These are phyloP conservation scores for Perkinsela sp. DNA, from an alignment of 208 protist genomes.

Conservation along the genomic window DNA sequence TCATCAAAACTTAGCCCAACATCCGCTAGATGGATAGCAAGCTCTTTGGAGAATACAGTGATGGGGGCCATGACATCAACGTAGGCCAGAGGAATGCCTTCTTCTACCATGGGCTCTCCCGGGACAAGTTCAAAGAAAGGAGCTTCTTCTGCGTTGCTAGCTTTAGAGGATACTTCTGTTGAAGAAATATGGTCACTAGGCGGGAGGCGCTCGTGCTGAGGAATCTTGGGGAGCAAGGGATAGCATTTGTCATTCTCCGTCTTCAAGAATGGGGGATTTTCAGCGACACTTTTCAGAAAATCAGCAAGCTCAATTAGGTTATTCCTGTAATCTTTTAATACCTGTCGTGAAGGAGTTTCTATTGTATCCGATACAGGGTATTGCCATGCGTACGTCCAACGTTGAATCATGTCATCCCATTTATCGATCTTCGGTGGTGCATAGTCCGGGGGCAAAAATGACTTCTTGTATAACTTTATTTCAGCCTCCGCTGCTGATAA, in stretches of 20 bases:
- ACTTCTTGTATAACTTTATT: slow-evolving; percentile 33
- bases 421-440: slow-evolving; percentile 35
- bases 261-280: neutral
- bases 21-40: slow-evolving; percentile 19
- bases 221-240: neutral
- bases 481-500: slow-evolving; percentile 44
- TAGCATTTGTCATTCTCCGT: neutral
- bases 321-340: slow-evolving; percentile 11
- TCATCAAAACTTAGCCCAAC: slow-evolving; percentile 34
- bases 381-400: slow-evolving; percentile 65
- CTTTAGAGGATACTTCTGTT: neutral
- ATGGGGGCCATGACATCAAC: slow-evolving; percentile 40
- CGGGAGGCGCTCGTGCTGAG: neutral
- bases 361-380: slow-evolving; percentile 44
- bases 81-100: slow-evolving; percentile 39
- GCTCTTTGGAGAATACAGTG: slow-evolving; percentile 31
- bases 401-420: slow-evolving; percentile 65
- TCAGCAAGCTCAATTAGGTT: neutral
- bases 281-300: neutral
- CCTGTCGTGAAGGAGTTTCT: slow-evolving; percentile 13
- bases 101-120: neutral
- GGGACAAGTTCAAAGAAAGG: neutral
- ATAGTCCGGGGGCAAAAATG: slow-evolving; percentile 40
- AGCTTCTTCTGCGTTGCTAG: neutral
- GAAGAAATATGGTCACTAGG: neutral